Base-by-base conservation (phyloP, 2,329 filamentous ascomycete species). In the Beauveria asiatica region DNA sequence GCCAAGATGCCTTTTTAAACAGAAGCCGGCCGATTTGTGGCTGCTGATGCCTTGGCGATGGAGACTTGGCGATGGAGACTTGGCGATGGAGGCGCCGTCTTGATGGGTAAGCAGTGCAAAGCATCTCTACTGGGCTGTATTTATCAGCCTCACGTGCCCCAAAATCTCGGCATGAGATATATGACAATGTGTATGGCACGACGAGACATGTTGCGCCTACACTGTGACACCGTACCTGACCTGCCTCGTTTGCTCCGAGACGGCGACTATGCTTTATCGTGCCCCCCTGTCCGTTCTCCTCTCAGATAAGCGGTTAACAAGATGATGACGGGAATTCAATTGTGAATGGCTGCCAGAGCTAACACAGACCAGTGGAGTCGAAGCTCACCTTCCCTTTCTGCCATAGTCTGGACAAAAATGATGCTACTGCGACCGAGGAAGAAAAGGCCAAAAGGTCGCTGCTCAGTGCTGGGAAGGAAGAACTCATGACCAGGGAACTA, bases 31-130 rank as follows among this genome's bases (percentile, higher is more conserved):
- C 46, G 55, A 57, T 50, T 23, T 30, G 46, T 42, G 55, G 55
- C 45, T 57, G 54, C 21, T 57, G 23, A 9, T 56, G 42, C 42
- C 53, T 56, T 46, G 53, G 52, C 41, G 41, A 55, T 37, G 52
- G 7, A 41, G 30, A 41, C 52, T 55, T 54, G 51, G 52, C 39
- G 39, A 54, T 45, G 51, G 5, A 39, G 27, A 39, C 52, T 54
- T 55, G 52, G 53, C 53, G 55, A 57, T 57, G 45, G 46, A 4
- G 44, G 45, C 30, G 37, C 21, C 10, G 6, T 21, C 19, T 27
- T 7, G 19, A 16, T 27, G 9, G 16, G 44, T 19, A 45, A 21
- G 5, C 13, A 41, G 8, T 2, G 23, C 25, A 55, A 11, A 5
- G 8, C 4, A 3, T 19, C 50, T 13, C 19, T 23, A 25, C n/a